Evolutionary conservation across 805 yeast species (phyloP).

Genomic region (Cephaloascus fragrans): DNA sequence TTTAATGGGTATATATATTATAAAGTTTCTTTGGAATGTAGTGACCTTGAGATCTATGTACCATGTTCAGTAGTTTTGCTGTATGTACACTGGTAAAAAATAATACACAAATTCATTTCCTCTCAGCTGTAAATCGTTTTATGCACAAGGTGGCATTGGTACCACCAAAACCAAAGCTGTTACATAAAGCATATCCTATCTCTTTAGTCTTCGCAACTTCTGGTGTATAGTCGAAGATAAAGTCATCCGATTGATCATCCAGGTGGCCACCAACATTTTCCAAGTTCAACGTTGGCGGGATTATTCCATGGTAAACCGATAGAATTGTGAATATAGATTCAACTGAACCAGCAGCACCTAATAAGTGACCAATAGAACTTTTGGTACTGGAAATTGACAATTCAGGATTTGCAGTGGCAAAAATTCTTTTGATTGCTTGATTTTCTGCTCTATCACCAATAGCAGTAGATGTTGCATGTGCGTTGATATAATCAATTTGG

Average conservation of each 20-base stretch:
- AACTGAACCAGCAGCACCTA: constrained; percentile 95
- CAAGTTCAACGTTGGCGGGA: constrained; percentile 82
- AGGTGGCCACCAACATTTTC: constrained; percentile 38
- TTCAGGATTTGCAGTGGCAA: constrained; percentile 25
- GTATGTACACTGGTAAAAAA: no score
- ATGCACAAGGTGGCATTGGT: constrained; percentile 73
- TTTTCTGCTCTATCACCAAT: constrained; percentile 89
- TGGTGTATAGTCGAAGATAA: constrained; percentile 50
- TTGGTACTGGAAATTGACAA: constrained; percentile 71
- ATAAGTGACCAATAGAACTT: constrained; percentile 86
- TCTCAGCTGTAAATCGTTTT: no score
- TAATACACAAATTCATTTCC: no score
- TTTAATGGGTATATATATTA: no score
- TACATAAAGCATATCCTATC: constrained; percentile 54
- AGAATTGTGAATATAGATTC: constrained; percentile 76
- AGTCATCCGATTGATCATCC: constrained; percentile 30
- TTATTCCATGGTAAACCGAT: constrained; percentile 42
- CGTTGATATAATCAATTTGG: constrained; percentile 72
- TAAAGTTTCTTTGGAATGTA: no score
- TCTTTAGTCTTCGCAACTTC: constrained; percentile 26
- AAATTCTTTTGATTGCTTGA: constrained; percentile 52
- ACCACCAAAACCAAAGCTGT: constrained; percentile 98
- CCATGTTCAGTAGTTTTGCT: no score
- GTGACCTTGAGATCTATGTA: no score
- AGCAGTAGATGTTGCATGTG: constrained; percentile 92